These are phyloP conservation scores for Talaromyces verruculosus DNA, from an alignment of 2,329 filamentous ascomycete species.

Conservation along the genomic window DNA sequence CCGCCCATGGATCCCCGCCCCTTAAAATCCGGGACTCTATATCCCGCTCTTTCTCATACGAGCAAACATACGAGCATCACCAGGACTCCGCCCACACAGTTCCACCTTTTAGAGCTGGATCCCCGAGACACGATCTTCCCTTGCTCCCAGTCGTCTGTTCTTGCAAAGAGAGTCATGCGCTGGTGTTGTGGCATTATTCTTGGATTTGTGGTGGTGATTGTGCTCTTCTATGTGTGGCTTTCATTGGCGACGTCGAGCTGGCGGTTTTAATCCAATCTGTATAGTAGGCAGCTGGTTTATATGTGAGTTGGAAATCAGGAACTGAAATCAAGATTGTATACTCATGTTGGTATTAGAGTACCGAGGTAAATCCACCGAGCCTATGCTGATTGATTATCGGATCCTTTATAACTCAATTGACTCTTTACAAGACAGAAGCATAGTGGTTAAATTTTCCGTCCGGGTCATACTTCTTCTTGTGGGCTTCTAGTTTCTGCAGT, in stretches of 20 bases:
- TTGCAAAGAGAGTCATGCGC: not conserved
- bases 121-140: not conserved
- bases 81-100: not conserved
- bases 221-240: not conserved
- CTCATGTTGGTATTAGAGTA: not conserved
- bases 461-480: constrained; percentile 54
- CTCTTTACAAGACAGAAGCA: not conserved
- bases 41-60: not conserved
- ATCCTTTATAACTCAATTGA: not conserved
- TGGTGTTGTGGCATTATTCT: not conserved
- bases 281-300: no score
- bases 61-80: not conserved
- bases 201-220: not conserved
- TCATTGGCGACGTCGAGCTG: not conserved
- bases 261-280: not conserved
- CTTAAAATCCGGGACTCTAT: not conserved
- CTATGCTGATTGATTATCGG: constrained; percentile 14
- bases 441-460: constrained; percentile 47
- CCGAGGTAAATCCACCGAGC: not conserved
- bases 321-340: no score
- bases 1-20: not conserved
- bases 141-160: not conserved
- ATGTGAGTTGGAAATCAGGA: no score
- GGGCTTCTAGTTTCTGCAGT: constrained; percentile 43
- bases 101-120: not conserved